A percentile compares a stretch with the other conserved stretches of the same genome.
phyloP scores from a whole-genome alignment of 2,329 filamentous ascomycete species.

The Lomentospora prolificans region DNA sequence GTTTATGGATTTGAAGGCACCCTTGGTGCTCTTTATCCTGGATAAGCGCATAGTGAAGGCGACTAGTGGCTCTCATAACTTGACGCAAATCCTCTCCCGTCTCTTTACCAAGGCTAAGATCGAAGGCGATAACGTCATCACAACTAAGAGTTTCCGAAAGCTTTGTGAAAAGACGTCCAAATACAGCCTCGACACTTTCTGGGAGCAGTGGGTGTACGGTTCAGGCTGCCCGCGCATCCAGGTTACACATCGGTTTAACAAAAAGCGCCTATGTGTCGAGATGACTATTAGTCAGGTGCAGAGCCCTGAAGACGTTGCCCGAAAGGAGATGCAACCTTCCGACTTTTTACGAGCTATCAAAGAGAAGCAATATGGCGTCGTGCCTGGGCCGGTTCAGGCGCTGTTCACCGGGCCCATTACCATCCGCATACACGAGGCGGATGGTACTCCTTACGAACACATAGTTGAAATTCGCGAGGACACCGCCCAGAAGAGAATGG shows the following conservation, averaged over 20 bases:
- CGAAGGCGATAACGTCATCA: slow-evolving; percentile 62
- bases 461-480: slow-evolving; percentile 92
- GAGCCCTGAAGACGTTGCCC: slow-evolving; percentile 23
- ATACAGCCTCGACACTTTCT: slow-evolving; percentile 79
- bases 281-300: slow-evolving; percentile 77
- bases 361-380: slow-evolving; percentile 62
- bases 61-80: slow-evolving; percentile 65
- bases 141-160: slow-evolving; percentile 65
- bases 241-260: slow-evolving; percentile 87
- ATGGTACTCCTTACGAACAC: slow-evolving; percentile 96
- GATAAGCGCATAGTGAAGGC: slow-evolving; percentile 86
- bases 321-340: slow-evolving; percentile 41
- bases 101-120: slow-evolving; percentile 79
- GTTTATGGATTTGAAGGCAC: slow-evolving; percentile 84
- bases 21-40: slow-evolving; percentile 84
- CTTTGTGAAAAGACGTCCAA: slow-evolving; percentile 84
- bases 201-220: slow-evolving; percentile 83
- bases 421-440: slow-evolving; percentile 93
- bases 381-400: slow-evolving; percentile 59
- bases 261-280: slow-evolving; percentile 92
- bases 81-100: slow-evolving; percentile 76
- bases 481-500: slow-evolving; percentile 49
- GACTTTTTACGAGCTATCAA: slow-evolving; percentile 80
- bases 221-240: slow-evolving; percentile 83
- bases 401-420: slow-evolving; percentile 95